Evolutionary conservation across 2,329 filamentous ascomycete genomes (phyloP), one percentile per base, ranked within the genome.

Genomic region (Diplocarpon mali): DNA sequence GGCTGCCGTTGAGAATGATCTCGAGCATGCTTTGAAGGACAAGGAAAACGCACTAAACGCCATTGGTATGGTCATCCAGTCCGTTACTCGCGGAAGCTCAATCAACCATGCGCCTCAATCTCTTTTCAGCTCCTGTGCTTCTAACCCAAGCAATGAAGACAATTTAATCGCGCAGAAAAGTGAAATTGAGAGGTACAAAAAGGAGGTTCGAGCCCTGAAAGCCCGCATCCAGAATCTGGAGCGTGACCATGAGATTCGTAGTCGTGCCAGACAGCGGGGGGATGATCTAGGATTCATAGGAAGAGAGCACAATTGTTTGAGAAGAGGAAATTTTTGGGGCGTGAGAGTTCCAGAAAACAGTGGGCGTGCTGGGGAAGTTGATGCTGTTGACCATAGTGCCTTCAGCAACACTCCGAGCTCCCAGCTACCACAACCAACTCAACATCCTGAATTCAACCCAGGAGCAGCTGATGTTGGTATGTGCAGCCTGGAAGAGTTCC

Each of bases 1-100:
- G 12, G 55, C 56, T 4, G 48, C 58, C 28, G 47, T 58, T 9
- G 53, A 58, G 35, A 57, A 53, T 14, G 52, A 58, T 5, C 38
- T 58, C 2, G 27, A 30, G 2, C 44, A 55, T 43, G 48, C 49
- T 12, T 39, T 35, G 13, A 38, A 43, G 30, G 51, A 53, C 1
- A 55, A 53, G 34, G 50, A 54, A 14, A 43, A 39, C 2, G 48
- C 47, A 2, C 31, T 48, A 4, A 50, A 44, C 13, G 50, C 38
- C 16, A 40, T 52, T 3, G 40, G 46, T 2, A 38, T 54, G 11
- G 31, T 51, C 7, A 50, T 56, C 14, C 40, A 39, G 34, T 38
- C 30, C 15, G 43, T 46, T 14, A 47, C 48, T 14, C 36, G 41
- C 27, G 29, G 27, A 16, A 10, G 31, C 36, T 24, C 15, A 24